Evolutionary conservation across 164 flowering plant genomes (phyloP).

Genomic region (Dillenia suffruticosa): DNA sequence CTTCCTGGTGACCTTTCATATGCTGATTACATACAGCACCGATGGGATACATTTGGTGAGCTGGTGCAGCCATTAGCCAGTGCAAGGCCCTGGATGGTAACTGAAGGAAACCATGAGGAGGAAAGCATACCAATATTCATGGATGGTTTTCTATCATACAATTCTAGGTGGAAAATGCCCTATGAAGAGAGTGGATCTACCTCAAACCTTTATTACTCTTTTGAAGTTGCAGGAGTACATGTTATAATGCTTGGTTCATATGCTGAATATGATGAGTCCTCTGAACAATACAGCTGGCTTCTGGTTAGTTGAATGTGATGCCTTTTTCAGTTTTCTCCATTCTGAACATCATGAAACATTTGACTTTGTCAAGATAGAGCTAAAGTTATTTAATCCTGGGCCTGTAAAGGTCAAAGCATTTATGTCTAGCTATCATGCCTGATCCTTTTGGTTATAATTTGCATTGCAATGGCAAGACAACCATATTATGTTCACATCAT

Average conservation of each 20-base stretch:
- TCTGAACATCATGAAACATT: neutral
- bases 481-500: too few relatives aligned
- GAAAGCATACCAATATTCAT: constrained; percentile 63
- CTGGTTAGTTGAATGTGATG: constrained; percentile 47
- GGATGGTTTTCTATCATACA: constrained; percentile 67
- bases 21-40: constrained; percentile 76
- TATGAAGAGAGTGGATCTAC: constrained; percentile 80
- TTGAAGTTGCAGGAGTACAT: constrained; percentile 93
- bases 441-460: too few relatives aligned
- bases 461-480: too few relatives aligned
- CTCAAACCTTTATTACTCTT: constrained; percentile 90
- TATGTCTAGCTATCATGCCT: too few relatives aligned
- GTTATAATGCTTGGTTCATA: constrained; percentile 94
- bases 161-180: constrained; percentile 98
- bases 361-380: too few relatives aligned
- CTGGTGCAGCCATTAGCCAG: constrained; percentile 94
- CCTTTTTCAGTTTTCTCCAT: constrained; percentile 1
- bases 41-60: constrained; percentile 92
- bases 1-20: constrained; percentile 97
- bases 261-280: constrained; percentile 66
- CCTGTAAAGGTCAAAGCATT: too few relatives aligned
- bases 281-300: constrained; percentile 86
- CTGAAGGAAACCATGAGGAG: constrained; percentile 89
- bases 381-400: too few relatives aligned
- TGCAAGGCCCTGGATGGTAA: constrained; percentile 96